These are phyloP conservation scores for Penicillium sp. DNA, from an alignment of 2,329 filamentous ascomycete species.

Conservation along the genomic window DNA sequence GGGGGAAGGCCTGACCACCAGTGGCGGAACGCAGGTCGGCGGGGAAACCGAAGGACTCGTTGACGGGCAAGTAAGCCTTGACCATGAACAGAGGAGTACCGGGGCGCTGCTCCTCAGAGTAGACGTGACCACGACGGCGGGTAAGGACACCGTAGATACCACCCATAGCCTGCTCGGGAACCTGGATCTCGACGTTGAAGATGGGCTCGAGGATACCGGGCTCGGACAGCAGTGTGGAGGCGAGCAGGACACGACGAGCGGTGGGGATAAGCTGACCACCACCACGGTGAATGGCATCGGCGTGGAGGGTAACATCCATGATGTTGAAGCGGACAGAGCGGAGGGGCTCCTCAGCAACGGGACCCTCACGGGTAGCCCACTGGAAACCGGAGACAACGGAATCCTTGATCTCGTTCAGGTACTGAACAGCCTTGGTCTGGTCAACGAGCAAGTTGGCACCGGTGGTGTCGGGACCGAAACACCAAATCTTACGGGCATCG, in stretches of 20 bases:
- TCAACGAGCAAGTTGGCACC: conserved; percentile 98
- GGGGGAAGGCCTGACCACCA: conserved; percentile 97
- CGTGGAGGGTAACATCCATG: conserved; percentile 98
- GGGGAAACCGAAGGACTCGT: conserved; percentile 99
- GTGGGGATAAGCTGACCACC: conserved; percentile 99
- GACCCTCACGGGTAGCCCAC: conserved; percentile 98
- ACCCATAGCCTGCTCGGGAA: conserved; percentile 98
- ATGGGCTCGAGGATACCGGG: conserved; percentile 94
- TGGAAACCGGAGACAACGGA: conserved; percentile 99
- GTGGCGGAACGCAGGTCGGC: conserved; percentile 91
- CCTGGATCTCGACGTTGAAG: conserved; percentile 99
- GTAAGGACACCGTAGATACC: conserved; percentile 99
- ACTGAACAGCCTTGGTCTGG: conserved; percentile 99
- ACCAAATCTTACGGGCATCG: conserved; percentile 99
- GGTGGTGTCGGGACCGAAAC: conserved; percentile 96
- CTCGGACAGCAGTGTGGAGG: conserved; percentile 84
- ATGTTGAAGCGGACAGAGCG: conserved; percentile 97
- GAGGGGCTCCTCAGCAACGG: conserved; percentile 97
- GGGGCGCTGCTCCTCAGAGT: conserved; percentile 95
- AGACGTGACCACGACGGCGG: conserved; percentile 97
- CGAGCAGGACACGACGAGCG: conserved; percentile 95
- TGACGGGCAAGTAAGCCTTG: conserved; percentile 95
- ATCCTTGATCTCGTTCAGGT: conserved; percentile 99
- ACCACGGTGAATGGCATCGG: conserved; percentile 99
- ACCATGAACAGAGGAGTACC: conserved; percentile 99